phyloP scores from a whole-genome alignment of 257 asterid genomes.

The Cinchona pubescens region DNA sequence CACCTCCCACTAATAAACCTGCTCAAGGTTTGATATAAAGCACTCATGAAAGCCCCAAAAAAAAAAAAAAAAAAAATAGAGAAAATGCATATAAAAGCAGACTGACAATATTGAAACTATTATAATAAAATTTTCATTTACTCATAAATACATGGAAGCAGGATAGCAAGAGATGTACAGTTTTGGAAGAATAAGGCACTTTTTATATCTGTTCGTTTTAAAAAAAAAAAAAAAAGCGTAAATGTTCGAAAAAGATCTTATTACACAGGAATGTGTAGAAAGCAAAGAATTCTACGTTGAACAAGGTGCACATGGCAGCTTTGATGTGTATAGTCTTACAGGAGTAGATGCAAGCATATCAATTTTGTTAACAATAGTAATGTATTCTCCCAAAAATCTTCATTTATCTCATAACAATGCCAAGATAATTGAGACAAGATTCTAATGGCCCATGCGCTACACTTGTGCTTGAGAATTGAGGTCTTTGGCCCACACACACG shows the following conservation, averaged over 20 bases:
- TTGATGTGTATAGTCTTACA: neutral
- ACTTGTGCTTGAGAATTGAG: constrained; percentile 5
- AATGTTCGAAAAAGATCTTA: neutral
- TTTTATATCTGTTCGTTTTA: neutral
- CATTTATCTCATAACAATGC: neutral
- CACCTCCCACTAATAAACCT: constrained; percentile 10
- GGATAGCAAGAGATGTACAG: neutral
- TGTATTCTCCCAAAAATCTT: neutral
- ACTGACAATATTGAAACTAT: constrained; percentile 1
- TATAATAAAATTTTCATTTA: neutral
- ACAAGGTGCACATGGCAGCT: neutral
- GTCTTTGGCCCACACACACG: constrained; percentile 9
- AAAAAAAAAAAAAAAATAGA: constrained; percentile 2
- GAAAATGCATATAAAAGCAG: neutral
- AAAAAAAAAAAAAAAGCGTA: neutral
- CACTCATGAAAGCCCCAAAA: constrained; percentile 5
- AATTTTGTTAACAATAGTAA: neutral
- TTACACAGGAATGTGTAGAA: neutral
- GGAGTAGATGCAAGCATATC: neutral
- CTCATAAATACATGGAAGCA: neutral
- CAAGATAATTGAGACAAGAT: constrained; percentile 6
- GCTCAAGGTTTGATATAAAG: neutral
- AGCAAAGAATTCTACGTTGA: neutral
- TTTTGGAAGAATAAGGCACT: constrained; percentile 7
- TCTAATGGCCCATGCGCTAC: neutral